Evolutionary conservation across 352 stramenopile species (phyloP).

Genomic region (Phytophthora idaei): DNA sequence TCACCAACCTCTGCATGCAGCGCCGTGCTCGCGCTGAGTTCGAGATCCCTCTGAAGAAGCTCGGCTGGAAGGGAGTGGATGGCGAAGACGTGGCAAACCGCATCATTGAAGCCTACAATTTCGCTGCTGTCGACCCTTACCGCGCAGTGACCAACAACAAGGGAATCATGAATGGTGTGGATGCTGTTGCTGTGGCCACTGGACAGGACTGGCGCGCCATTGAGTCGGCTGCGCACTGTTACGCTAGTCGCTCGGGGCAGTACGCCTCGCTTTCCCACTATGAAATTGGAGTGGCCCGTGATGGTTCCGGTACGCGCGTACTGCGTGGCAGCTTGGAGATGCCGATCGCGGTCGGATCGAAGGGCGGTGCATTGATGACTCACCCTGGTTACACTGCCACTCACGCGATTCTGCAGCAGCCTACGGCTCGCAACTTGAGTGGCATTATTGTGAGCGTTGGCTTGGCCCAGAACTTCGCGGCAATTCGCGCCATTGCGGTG

Average conservation of each 20-base stretch:
- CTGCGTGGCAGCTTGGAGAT: conserved; percentile 79
- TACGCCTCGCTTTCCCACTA: conserved; percentile 86
- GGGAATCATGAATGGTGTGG: conserved; percentile 90
- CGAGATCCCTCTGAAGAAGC: conserved; percentile 73
- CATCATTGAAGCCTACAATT: conserved; percentile 88
- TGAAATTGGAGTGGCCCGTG: conserved; percentile 44
- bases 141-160: conserved; percentile 91
- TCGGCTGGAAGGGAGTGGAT: conserved; percentile 84
- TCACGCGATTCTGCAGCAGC: conserved; percentile 78
- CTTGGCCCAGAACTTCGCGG: conserved; percentile 87
- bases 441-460: conserved; percentile 83
- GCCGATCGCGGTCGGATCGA: conserved; percentile 81
- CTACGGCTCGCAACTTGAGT: conserved; percentile 61
- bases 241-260: conserved; percentile 75
- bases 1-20: conserved; percentile 91
- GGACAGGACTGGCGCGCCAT: conserved; percentile 89
- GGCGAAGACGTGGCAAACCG: conserved; percentile 73
- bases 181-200: conserved; percentile 79
- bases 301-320: conserved; percentile 47
- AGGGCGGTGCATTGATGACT: conserved; percentile 81
- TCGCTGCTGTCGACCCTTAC: conserved; percentile 83
- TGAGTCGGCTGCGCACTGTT: conserved; percentile 84
- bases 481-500: conserved; percentile 83
- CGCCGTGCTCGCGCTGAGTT: conserved; percentile 70
- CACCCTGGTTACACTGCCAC: conserved; percentile 82